Conservation (phyloP, 2,329 filamentous ascomycete genomes). For the Paecilomyces formosus region DNA sequence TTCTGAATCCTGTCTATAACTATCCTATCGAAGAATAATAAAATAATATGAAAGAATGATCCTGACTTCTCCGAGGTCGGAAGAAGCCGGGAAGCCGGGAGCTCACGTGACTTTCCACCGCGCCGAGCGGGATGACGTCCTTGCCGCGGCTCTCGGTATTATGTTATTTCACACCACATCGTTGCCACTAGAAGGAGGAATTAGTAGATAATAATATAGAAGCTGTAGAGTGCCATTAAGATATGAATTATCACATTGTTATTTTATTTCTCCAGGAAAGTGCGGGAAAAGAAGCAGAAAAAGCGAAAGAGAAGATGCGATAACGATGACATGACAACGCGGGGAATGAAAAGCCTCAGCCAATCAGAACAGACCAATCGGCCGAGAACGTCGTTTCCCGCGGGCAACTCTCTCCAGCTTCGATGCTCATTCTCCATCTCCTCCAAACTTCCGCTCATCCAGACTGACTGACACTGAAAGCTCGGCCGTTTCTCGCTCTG, state of each 20-base stretch:
- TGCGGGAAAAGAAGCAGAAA: too few species aligned
- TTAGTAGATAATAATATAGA: too few species aligned
- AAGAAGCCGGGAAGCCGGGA: not conserved
- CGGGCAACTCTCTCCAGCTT: not conserved
- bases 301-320: too few species aligned
- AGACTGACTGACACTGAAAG: not conserved
- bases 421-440: not conserved
- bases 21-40: too few species aligned
- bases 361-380: not conserved
- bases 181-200: not conserved
- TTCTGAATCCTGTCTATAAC: too few species aligned
- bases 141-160: not conserved
- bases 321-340: constrained; percentile 1
- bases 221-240: not conserved
- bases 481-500: not conserved
- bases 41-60: not conserved
- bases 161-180: too few species aligned
- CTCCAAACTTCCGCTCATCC: constrained; percentile 11
- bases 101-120: not conserved
- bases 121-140: not conserved
- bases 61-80: not conserved
- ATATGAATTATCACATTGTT: too few species aligned
- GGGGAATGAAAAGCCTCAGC: not conserved
- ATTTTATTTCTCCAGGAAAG: too few species aligned
- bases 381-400: constrained; percentile 1